phyloP scores from a whole-genome alignment of 2,329 filamentous ascomycete species.

The Hymenoscyphus fraxineus region DNA sequence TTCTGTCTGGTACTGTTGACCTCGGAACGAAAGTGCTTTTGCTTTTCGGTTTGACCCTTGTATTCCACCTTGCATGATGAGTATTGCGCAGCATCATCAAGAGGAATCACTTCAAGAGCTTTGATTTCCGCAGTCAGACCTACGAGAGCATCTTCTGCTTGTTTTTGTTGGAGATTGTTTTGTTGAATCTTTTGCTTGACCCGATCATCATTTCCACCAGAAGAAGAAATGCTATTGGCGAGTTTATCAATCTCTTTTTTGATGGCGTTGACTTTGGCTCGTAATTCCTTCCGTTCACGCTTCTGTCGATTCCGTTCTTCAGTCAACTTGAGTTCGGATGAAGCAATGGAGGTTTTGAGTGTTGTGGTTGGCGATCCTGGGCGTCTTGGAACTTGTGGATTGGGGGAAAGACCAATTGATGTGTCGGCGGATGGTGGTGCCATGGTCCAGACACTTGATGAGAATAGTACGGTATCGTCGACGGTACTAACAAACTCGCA shows the following conservation, averaged over 20 bases:
- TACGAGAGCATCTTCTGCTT: constrained; percentile 54
- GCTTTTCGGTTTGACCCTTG: constrained; percentile 45
- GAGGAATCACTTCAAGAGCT: constrained; percentile 59
- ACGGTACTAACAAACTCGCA: constrained; percentile 71
- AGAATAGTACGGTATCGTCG: constrained; percentile 64
- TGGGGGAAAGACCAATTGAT: constrained; percentile 36
- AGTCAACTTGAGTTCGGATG: constrained; percentile 65
- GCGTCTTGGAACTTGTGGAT: constrained; percentile 58
- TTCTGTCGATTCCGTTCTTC: constrained; percentile 69
- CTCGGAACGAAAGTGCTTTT: constrained; percentile 43
- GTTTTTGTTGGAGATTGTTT: constrained; percentile 69
- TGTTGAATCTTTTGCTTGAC: constrained; percentile 71
- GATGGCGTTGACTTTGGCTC: constrained; percentile 61
- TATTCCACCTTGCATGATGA: constrained; percentile 54
- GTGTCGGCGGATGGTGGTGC: constrained; percentile 28
- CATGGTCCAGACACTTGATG: constrained; percentile 56
- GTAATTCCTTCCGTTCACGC: constrained; percentile 70
- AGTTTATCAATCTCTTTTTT: constrained; percentile 72
- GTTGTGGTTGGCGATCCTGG: constrained; percentile 76
- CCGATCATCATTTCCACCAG: constrained; percentile 72
- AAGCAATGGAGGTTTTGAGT: constrained; percentile 70
- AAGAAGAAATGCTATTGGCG: constrained; percentile 61
- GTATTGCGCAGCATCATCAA: constrained; percentile 53
- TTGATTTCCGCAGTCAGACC: constrained; percentile 58
- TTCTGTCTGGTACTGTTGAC: constrained; percentile 60